A percentile compares a stretch with the other conserved stretches of the same genome.
Conservation (phyloP, 1,139 yeast species). For the Debaryomycetaceae sp. region DNA sequence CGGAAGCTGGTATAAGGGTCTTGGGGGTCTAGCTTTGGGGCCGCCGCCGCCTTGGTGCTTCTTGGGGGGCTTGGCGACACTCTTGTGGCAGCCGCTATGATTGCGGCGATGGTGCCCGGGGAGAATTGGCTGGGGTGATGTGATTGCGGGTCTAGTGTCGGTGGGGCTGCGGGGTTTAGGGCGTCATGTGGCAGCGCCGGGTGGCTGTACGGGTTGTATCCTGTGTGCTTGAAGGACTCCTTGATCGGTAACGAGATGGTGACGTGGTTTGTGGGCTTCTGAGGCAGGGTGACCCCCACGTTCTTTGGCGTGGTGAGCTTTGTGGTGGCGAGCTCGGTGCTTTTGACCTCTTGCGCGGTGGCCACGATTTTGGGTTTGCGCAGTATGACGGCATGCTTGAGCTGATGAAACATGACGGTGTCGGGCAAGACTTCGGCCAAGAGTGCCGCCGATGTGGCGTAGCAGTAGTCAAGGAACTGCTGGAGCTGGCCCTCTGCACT, state of each 20-base stretch:
- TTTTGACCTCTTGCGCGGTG: slow-evolving; percentile 10
- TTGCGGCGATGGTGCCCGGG: slow-evolving; percentile 5
- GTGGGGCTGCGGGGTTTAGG: slow-evolving; percentile 5
- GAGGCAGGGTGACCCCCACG: neutral
- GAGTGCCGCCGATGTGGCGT: slow-evolving; percentile 1
- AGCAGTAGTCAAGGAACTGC: slow-evolving; percentile 17
- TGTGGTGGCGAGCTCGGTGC: slow-evolving; percentile 6
- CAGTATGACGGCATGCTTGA: neutral
- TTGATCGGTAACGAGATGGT: slow-evolving; percentile 17
- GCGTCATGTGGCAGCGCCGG: slow-evolving; percentile 6
- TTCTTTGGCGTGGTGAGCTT: slow-evolving; percentile 2
- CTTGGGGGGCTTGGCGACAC: slow-evolving; percentile 3
- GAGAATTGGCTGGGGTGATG: slow-evolving; percentile 6
- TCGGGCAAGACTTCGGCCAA: slow-evolving; percentile 7
- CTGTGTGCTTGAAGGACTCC: slow-evolving; percentile 14
- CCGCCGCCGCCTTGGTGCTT: neutral
- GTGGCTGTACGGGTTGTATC: slow-evolving; percentile 5
- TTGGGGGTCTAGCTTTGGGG: slow-evolving; percentile 2
- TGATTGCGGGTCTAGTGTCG: slow-evolving; percentile 4
- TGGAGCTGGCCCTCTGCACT: slow-evolving; percentile 22
- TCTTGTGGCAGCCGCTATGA: slow-evolving; percentile 5
- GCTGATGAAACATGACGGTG: slow-evolving; percentile 4
- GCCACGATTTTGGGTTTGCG: slow-evolving; percentile 6
- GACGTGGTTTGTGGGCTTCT: slow-evolving; percentile 2
- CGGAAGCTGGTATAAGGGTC: slow-evolving; percentile 23